Evolutionary conservation across 331 rosid genomes (phyloP).

Genomic region (Malus hybrid): DNA sequence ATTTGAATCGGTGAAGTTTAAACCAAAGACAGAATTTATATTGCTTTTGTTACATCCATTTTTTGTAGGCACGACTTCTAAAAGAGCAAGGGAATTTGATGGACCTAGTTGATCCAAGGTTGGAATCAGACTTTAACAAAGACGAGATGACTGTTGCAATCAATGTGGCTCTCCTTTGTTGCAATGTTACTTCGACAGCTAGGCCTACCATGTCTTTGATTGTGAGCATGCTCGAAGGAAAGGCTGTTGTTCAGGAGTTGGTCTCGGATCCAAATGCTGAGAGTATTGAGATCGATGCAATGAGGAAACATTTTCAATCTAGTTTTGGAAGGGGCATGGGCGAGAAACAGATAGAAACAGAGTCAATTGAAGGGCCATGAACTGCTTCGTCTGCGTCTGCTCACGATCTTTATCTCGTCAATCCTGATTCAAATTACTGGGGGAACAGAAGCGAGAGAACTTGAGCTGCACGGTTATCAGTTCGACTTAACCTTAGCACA

Average conservation of each 20-base stretch:
- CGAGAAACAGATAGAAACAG: slow-evolving; percentile 15
- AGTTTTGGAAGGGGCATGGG: no score
- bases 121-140: slow-evolving; percentile 27
- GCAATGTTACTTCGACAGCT: slow-evolving; percentile 33
- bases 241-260: slow-evolving; percentile 19
- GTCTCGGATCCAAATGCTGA: slow-evolving; percentile 16
- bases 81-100: slow-evolving; percentile 39
- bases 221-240: slow-evolving; percentile 48
- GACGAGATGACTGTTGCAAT: slow-evolving; percentile 36
- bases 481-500: no score
- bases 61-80: slow-evolving; percentile 36
- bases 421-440: slow-evolving; percentile 30
- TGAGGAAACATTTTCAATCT: slow-evolving; percentile 12
- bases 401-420: slow-evolving; percentile 29
- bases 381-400: slow-evolving; percentile 28
- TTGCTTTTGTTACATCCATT: not conserved
- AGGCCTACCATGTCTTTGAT: slow-evolving; percentile 66
- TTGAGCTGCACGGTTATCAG: not conserved
- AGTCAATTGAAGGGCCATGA: slow-evolving; percentile 31
- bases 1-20: no score
- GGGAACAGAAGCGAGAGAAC: slow-evolving; percentile 23
- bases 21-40: no score
- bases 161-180: slow-evolving; percentile 49
- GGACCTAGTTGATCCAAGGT: slow-evolving; percentile 57
- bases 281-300: slow-evolving; percentile 13